Evolutionary conservation across 495 filamentous ascomycete species (phyloP).

Genomic region (Neurospora hispaniola): DNA sequence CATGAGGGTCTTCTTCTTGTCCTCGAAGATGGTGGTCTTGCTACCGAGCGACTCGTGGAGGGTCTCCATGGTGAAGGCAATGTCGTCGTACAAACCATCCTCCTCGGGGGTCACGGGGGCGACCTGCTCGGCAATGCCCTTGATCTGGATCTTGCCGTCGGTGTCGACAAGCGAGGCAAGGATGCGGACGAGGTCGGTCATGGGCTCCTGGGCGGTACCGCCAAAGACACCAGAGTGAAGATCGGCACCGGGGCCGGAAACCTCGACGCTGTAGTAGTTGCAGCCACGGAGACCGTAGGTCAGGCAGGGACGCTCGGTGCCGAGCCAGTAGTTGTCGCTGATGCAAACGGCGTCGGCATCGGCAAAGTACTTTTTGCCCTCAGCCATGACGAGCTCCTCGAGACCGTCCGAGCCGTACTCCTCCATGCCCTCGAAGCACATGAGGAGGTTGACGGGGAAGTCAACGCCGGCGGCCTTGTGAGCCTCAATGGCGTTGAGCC

Average conservation of each 20-base stretch:
- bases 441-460: constrained; percentile 93
- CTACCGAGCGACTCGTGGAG: constrained; percentile 83
- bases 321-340: constrained; percentile 99
- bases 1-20: constrained; percentile 87
- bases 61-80: constrained; percentile 91
- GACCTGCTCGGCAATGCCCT: constrained; percentile 83
- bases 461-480: constrained; percentile 91
- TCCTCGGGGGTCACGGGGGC: constrained; percentile 80
- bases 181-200: constrained; percentile 86
- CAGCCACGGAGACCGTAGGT: constrained; percentile 96
- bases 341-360: constrained; percentile 96
- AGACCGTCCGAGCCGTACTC: constrained; percentile 96
- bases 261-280: constrained; percentile 87
- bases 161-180: constrained; percentile 76
- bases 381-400: constrained; percentile 83
- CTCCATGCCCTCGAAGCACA: constrained; percentile 99
- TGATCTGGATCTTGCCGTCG: constrained; percentile 79
- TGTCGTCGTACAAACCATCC: constrained; percentile 68
- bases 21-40: constrained; percentile 70
- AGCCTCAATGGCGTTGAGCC: constrained; percentile 95
- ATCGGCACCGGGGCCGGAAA: constrained; percentile 85
- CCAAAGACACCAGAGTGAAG: constrained; percentile 95
- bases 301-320: constrained; percentile 92
- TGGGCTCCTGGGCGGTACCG: constrained; percentile 90
- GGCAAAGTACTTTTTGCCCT: constrained; percentile 85